Evolutionary conservation across 768 basidiomycete genomes (phyloP).

Genomic region (Tubosaeta sp.): DNA sequence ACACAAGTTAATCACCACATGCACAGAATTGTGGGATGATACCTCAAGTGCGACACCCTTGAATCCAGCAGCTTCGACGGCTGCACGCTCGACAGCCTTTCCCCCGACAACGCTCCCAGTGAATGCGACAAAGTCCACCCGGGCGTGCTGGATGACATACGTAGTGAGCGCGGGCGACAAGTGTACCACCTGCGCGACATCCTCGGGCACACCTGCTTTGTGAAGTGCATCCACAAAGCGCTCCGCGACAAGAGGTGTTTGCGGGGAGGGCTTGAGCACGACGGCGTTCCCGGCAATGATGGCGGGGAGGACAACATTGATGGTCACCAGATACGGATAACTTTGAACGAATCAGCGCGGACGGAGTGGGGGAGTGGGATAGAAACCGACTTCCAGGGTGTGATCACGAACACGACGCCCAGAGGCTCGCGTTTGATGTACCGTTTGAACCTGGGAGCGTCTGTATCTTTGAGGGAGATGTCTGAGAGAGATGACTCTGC

Average conservation of each 20-base stretch:
- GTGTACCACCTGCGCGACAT: constrained; percentile 73
- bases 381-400: constrained; percentile 84
- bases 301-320: constrained; percentile 91
- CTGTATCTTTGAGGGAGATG: constrained; percentile 67
- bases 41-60: constrained; percentile 88
- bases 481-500: constrained; percentile 73
- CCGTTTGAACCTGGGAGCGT: constrained; percentile 78
- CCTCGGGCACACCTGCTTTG: constrained; percentile 74
- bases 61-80: constrained; percentile 62
- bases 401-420: constrained; percentile 84
- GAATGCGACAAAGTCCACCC: constrained; percentile 81
- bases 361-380: neutral
- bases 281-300: constrained; percentile 89
- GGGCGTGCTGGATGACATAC: constrained; percentile 57
- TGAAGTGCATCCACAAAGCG: constrained; percentile 64
- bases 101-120: constrained; percentile 87
- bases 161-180: constrained; percentile 59
- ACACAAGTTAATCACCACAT: constrained; percentile 3
- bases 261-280: constrained; percentile 92
- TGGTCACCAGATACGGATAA: constrained; percentile 83
- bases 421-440: constrained; percentile 81
- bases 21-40: neutral
- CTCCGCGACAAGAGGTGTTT: constrained; percentile 88
- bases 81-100: constrained; percentile 65
- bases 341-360: constrained; percentile 34